These are phyloP conservation scores for Lepiota venenata DNA, from an alignment of 768 basidiomycete genomes.

Conservation along the genomic window DNA sequence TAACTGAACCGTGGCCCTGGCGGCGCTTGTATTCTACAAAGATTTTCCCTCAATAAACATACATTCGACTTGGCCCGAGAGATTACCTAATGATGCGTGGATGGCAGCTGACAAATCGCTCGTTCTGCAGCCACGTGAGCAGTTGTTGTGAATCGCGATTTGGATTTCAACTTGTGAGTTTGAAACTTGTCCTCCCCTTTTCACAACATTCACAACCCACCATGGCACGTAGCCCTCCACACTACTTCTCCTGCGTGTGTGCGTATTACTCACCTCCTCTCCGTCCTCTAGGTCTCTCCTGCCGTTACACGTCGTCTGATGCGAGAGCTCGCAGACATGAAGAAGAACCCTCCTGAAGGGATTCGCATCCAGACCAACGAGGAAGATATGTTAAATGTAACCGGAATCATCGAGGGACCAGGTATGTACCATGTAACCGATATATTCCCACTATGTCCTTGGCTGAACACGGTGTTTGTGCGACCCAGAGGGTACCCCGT, in stretches of 20 bases:
- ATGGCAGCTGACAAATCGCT: constrained; percentile 7
- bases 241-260: too few relatives aligned
- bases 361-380: constrained; percentile 84
- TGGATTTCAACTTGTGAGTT: too few relatives aligned
- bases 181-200: too few relatives aligned
- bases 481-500: constrained; percentile 54
- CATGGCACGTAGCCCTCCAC: too few relatives aligned
- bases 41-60: too few relatives aligned
- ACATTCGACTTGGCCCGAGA: too few relatives aligned
- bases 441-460: constrained; percentile 2
- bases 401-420: constrained; percentile 87
- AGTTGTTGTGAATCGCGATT: constrained; percentile 10
- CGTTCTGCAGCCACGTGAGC: constrained; percentile 6
- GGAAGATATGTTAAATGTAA: constrained; percentile 85
- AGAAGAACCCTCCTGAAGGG: constrained; percentile 85
- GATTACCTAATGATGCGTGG: neutral
- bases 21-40: neutral
- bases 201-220: too few relatives aligned
- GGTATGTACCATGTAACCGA: constrained; percentile 47
- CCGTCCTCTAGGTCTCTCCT: constrained; percentile 26
- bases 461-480: neutral
- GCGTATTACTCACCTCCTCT: too few relatives aligned
- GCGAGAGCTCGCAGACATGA: constrained; percentile 80
- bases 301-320: constrained; percentile 79
- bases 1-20: neutral